Conservation (phyloP, 306 rosid genomes). For the Cicer arietinum region DNA sequence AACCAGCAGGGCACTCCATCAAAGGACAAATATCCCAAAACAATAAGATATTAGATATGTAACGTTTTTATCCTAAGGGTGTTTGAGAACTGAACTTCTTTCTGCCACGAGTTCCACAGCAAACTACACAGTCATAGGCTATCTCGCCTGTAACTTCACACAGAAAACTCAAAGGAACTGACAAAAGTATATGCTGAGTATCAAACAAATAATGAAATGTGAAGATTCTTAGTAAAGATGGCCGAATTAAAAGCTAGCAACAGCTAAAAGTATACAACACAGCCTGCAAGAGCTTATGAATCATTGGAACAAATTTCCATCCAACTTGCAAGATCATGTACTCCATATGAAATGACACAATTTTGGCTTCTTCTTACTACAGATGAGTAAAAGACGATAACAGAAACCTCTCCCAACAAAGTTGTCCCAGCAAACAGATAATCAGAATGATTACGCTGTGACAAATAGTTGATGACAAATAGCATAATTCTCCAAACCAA, state of each 20-base stretch:
- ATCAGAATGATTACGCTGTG: too few relatives aligned
- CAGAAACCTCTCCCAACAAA: too few relatives aligned
- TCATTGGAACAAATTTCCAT: background rate
- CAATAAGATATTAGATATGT: too few relatives aligned
- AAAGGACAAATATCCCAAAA: too few relatives aligned
- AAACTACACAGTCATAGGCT: too few relatives aligned
- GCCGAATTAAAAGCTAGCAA: background rate
- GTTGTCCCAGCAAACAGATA: too few relatives aligned
- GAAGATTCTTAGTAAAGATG: background rate
- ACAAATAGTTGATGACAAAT: too few relatives aligned
- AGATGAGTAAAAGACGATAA: background rate
- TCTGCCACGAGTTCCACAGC: too few relatives aligned
- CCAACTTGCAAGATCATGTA: background rate
- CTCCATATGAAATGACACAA: background rate
- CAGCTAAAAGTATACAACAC: background rate
- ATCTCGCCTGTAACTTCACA: background rate
- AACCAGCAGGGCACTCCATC: too few relatives aligned
- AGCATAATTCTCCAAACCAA: too few relatives aligned
- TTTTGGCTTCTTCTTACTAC: background rate
- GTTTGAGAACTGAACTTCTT: too few relatives aligned
- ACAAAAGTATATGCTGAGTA: background rate
- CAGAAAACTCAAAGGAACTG: background rate
- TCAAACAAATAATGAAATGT: background rate
- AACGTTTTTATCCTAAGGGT: too few relatives aligned
- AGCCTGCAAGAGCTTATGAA: background rate